A percentile compares a stretch with the other conserved stretches of the same genome.
Evolutionary conservation across 73 alveolate species (phyloP).

Genomic region (Uronychia setigera): DNA sequence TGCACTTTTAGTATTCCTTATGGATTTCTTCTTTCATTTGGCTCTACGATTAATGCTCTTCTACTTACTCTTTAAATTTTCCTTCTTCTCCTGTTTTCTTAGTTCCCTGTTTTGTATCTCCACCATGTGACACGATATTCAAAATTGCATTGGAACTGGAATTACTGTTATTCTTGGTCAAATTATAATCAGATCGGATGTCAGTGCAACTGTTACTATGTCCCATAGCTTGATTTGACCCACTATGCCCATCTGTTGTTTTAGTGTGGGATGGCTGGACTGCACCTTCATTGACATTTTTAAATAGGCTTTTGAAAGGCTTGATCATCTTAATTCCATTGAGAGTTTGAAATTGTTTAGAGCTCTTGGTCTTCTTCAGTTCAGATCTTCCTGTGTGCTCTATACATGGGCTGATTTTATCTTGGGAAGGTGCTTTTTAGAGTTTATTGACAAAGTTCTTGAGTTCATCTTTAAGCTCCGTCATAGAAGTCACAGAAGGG

Average conservation of each 20-base stretch:
- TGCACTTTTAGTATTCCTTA: background rate
- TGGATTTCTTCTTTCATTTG: background rate
- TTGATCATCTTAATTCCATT: background rate
- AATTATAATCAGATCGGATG: background rate
- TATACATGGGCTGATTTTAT: background rate
- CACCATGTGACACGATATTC: background rate
- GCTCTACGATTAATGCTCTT: background rate
- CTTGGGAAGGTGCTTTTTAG: background rate
- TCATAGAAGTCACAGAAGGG: too few relatives aligned
- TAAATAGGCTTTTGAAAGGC: background rate
- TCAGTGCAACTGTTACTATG: background rate
- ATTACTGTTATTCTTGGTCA: too few relatives aligned
- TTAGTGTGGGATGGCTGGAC: background rate
- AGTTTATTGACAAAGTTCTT: background rate
- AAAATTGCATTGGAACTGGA: too few relatives aligned
- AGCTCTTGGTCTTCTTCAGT: background rate
- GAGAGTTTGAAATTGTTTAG: background rate
- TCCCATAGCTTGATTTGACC: background rate
- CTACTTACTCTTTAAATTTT: background rate
- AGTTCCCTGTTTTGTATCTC: background rate
- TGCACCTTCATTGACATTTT: background rate
- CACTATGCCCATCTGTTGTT: background rate
- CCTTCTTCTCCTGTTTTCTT: background rate
- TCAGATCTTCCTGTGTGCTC: background rate
- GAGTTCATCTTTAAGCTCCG: background rate